Conservation (phyloP, 2,329 filamentous ascomycete species). For the Aspergillus tamarii region DNA sequence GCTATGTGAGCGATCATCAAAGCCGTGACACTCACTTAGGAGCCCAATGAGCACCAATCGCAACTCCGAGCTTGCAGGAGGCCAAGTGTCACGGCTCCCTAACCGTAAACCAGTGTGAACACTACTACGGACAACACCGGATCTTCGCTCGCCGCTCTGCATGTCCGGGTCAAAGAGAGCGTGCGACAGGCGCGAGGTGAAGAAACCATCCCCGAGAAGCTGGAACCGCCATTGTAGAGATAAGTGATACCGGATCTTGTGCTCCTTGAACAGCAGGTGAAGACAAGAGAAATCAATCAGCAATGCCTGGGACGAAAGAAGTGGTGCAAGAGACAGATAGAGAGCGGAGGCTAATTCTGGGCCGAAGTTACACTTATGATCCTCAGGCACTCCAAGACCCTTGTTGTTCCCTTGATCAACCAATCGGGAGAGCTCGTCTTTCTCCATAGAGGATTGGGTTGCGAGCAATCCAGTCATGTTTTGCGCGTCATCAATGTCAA, state of each 20-base stretch:
- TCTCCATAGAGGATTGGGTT: conserved; percentile 26
- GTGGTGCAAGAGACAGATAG: conserved; percentile 71
- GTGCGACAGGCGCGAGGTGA: conserved; percentile 76
- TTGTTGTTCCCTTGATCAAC: conserved; percentile 28
- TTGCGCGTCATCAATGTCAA: conserved; percentile 38
- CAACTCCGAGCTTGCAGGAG: conserved; percentile 91
- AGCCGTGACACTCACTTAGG: conserved; percentile 71
- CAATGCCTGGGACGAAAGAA: conserved; percentile 73
- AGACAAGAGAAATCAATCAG: conserved; percentile 79
- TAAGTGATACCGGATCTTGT: conserved; percentile 73
- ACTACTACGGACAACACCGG: conserved; percentile 69
- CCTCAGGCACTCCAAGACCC: conserved; percentile 18
- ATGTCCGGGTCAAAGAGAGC: conserved; percentile 84
- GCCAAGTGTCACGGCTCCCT: conserved; percentile 82
- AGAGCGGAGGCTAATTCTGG: conserved; percentile 58
- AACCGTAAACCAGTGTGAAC: conserved; percentile 80
- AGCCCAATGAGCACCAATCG: conserved; percentile 85
- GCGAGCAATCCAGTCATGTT: conserved; percentile 30
- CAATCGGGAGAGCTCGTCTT: conserved; percentile 34
- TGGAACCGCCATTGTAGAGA: conserved; percentile 78
- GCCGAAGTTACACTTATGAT: conserved; percentile 31
- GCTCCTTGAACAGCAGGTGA: conserved; percentile 73
- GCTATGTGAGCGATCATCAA: conserved; percentile 24
- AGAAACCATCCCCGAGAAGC: conserved; percentile 81
- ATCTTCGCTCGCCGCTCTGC: conserved; percentile 73